Evolutionary conservation across 2,329 filamentous ascomycete species (phyloP).

Genomic region (Nigrospora osmanthi): DNA sequence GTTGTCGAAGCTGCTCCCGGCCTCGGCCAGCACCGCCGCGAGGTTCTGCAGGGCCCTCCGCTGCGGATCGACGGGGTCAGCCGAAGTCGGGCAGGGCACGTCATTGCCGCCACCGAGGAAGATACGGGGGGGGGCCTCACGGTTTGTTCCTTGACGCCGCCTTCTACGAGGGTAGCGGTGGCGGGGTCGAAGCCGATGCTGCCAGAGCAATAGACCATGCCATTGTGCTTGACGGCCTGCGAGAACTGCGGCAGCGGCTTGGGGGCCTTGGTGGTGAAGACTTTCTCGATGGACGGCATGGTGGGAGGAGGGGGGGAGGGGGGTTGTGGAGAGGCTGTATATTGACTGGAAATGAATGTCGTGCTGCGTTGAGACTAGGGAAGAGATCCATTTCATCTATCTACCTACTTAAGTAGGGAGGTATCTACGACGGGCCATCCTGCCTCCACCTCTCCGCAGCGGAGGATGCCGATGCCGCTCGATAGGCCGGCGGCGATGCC

Average conservation of each 20-base stretch:
- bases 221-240: constrained; percentile 54
- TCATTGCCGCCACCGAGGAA: neutral
- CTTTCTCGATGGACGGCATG: constrained; percentile 28
- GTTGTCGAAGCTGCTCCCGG: constrained; percentile 50
- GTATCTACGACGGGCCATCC: neutral
- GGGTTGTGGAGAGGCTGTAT: neutral
- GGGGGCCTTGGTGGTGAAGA: constrained; percentile 40
- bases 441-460: neutral
- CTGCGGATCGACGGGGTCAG: constrained; percentile 22
- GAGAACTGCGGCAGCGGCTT: constrained; percentile 48
- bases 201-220: constrained; percentile 66
- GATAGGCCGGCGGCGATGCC: neutral
- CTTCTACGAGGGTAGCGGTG: constrained; percentile 47
- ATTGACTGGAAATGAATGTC: no score
- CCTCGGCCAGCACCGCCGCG: constrained; percentile 48
- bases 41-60: constrained; percentile 52
- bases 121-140: constrained; percentile 30
- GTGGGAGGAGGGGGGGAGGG: no score
- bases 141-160: constrained; percentile 43
- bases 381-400: neutral
- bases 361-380: neutral
- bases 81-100: neutral
- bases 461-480: neutral
- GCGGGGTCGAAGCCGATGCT: constrained; percentile 48
- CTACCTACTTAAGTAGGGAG: no score